Evolutionary conservation across 176 grass and related monocot species (phyloP).

Genomic region (Leersia perrieri): DNA sequence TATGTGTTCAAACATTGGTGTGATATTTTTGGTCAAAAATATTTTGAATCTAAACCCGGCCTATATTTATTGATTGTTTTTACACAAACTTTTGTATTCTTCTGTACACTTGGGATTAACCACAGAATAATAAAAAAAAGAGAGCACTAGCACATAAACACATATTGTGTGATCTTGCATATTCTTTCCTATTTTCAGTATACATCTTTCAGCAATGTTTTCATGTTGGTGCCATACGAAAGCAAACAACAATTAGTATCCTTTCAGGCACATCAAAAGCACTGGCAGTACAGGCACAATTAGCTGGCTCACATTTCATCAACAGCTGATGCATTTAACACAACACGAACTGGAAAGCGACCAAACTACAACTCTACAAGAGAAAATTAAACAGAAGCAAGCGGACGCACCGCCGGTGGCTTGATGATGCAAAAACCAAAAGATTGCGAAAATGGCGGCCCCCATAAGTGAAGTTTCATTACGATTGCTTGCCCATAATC

Average conservation of each 20-base stretch:
- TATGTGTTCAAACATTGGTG: too few species aligned
- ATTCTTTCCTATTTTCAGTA: background rate
- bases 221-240: background rate
- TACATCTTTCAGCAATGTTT: background rate
- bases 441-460: background rate
- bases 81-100: background rate
- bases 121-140: background rate
- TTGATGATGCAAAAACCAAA: background rate
- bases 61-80: background rate
- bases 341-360: background rate
- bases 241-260: background rate
- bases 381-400: background rate
- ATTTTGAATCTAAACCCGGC: too few species aligned
- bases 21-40: too few species aligned
- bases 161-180: background rate
- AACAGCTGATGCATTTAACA: conserved; percentile 19
- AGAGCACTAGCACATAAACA: too few species aligned
- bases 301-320: conserved; percentile 33
- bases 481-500: background rate
- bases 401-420: background rate
- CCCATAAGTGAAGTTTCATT: background rate
- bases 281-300: background rate
- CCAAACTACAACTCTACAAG: background rate
- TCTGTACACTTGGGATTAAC: background rate
- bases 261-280: background rate